A percentile compares a stretch with the other conserved stretches of the same genome.
phyloP scores from a whole-genome alignment of 2,329 filamentous ascomycete species.

The Xylaria sp. region DNA sequence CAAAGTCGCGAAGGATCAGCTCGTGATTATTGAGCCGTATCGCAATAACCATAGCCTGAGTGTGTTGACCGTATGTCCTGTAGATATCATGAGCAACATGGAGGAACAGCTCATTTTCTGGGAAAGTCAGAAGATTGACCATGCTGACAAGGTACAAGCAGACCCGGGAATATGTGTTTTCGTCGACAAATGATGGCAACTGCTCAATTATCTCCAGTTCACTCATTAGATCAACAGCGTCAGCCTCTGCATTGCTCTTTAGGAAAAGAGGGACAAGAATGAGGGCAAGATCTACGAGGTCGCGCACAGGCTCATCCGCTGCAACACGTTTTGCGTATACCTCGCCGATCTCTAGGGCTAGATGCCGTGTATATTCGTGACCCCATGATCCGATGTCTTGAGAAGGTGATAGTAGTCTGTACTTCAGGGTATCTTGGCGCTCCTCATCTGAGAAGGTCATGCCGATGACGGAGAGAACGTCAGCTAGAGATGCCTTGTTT shows the following conservation, averaged over 20 bases:
- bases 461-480: slow-evolving; percentile 95
- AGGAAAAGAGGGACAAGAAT: slow-evolving; percentile 93
- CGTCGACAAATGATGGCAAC: slow-evolving; percentile 88
- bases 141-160: slow-evolving; percentile 99
- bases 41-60: slow-evolving; percentile 92
- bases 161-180: slow-evolving; percentile 91
- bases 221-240: slow-evolving; percentile 96
- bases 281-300: slow-evolving; percentile 85
- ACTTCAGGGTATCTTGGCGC: slow-evolving; percentile 94
- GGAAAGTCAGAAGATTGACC: slow-evolving; percentile 96
- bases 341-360: slow-evolving; percentile 94
- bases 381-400: slow-evolving; percentile 97
- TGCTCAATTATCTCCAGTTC: slow-evolving; percentile 97
- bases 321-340: slow-evolving; percentile 90
- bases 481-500: slow-evolving; percentile 89
- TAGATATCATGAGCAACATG: slow-evolving; percentile 94
- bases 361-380: slow-evolving; percentile 96
- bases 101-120: slow-evolving; percentile 96
- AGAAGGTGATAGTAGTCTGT: slow-evolving; percentile 87
- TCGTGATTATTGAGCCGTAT: slow-evolving; percentile 91
- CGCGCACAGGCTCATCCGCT: slow-evolving; percentile 83
- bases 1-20: slow-evolving; percentile 84
- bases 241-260: slow-evolving; percentile 96
- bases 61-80: slow-evolving; percentile 89
- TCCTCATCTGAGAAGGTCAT: slow-evolving; percentile 99